Percentiles rank a stretch among this genome's conserved stretches.
These are phyloP conservation scores for Phialophora chinensis DNA, from an alignment of 2,329 filamentous ascomycete species.

Conservation along the genomic window DNA sequence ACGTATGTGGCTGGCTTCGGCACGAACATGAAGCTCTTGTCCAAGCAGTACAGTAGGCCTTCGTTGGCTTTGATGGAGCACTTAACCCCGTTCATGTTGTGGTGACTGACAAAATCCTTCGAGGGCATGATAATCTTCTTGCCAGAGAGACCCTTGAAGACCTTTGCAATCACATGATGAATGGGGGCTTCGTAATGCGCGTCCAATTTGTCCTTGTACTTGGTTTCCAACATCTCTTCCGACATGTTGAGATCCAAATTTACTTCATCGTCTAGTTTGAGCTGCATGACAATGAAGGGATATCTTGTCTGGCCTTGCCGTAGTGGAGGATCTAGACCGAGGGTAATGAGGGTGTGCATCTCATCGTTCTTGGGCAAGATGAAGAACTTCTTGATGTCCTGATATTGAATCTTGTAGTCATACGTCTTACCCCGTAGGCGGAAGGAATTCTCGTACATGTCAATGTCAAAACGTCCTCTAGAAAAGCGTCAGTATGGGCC, in stretches of 20 bases:
- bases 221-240: slow-evolving; percentile 67
- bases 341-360: slow-evolving; percentile 89
- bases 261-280: slow-evolving; percentile 97
- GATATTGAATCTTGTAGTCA: slow-evolving; percentile 99
- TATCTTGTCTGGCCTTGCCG: slow-evolving; percentile 97
- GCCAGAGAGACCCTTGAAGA: slow-evolving; percentile 90
- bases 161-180: slow-evolving; percentile 90
- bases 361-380: slow-evolving; percentile 98
- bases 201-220: slow-evolving; percentile 89
- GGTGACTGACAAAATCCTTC: slow-evolving; percentile 88
- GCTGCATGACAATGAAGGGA: slow-evolving; percentile 98
- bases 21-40: slow-evolving; percentile 99
- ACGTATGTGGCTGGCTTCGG: slow-evolving; percentile 98
- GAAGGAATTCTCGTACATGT: slow-evolving; percentile 99
- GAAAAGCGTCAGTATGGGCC: slow-evolving; percentile 38
- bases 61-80: slow-evolving; percentile 99
- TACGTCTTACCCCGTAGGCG: slow-evolving; percentile 97
- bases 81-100: slow-evolving; percentile 93
- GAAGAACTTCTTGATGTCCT: slow-evolving; percentile 98
- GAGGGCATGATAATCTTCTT: slow-evolving; percentile 95
- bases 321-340: slow-evolving; percentile 91
- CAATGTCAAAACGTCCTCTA: slow-evolving; percentile 98
- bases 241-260: slow-evolving; percentile 96
- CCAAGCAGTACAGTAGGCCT: slow-evolving; percentile 93
- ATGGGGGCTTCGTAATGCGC: slow-evolving; percentile 92